A percentile compares a stretch with the other conserved stretches of the same genome.
Evolutionary conservation across 2,329 filamentous ascomycete species (phyloP).

Genomic region (Colletotrichum phormii): DNA sequence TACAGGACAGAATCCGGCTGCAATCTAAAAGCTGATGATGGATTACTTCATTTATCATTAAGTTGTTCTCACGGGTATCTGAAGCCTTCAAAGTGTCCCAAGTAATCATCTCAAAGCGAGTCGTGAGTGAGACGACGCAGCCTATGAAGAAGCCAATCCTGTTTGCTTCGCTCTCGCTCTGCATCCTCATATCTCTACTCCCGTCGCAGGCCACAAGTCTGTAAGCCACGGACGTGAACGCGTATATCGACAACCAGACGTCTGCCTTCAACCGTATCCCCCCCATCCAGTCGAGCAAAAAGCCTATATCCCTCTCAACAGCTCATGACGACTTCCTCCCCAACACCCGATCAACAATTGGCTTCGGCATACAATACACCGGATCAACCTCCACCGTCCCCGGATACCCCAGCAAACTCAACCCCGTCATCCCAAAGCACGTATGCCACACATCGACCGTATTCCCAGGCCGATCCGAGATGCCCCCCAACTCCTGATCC

Average conservation of each 20-base stretch:
- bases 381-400: conserved; percentile 86
- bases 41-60: background rate
- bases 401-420: conserved; percentile 84
- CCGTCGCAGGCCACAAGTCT: conserved; percentile 76
- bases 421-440: conserved; percentile 85
- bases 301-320: background rate
- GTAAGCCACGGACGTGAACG: conserved; percentile 61
- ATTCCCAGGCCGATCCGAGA: conserved; percentile 90
- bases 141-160: conserved; percentile 44
- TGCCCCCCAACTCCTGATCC: conserved; percentile 84
- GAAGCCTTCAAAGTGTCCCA: conserved; percentile 27
- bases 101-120: conserved; percentile 43
- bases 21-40: background rate
- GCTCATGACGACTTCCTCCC: conserved; percentile 31
- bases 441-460: conserved; percentile 99
- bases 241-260: background rate
- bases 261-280: background rate
- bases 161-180: conserved; percentile 73
- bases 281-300: no score
- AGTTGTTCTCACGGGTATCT: conserved; percentile 19
- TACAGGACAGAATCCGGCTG: no score
- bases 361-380: conserved; percentile 85
- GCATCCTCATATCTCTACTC: conserved; percentile 70
- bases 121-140: conserved; percentile 40
- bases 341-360: conserved; percentile 71